Evolutionary conservation across 768 basidiomycete genomes (phyloP).

Genomic region (Guyanaporus albipodus): DNA sequence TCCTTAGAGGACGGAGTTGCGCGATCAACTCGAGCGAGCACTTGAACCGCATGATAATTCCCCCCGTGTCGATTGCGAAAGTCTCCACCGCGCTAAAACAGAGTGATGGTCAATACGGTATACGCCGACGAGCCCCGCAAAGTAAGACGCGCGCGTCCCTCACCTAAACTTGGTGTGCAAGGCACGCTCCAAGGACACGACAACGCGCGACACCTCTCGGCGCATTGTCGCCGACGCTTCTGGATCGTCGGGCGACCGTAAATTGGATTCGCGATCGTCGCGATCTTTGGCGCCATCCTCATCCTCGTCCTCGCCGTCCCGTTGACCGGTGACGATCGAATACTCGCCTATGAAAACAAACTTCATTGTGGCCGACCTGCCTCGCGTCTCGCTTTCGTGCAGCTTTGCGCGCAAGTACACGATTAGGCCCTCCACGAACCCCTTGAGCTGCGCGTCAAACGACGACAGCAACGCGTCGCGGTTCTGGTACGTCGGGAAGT

Average conservation of each 20-base stretch:
- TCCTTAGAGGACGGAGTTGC: conserved; percentile 8
- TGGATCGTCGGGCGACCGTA: background rate
- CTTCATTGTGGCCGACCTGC: conserved; percentile 1
- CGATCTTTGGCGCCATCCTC: no score
- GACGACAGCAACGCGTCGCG: conserved; percentile 8
- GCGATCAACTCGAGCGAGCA: conserved; percentile 23
- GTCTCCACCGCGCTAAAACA: conserved; percentile 16
- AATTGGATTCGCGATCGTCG: background rate
- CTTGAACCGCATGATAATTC: conserved; percentile 22
- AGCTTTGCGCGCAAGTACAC: conserved; percentile 21
- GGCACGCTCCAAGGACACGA: conserved; percentile 11
- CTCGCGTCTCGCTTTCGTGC: background rate
- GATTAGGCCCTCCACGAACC: conserved; percentile 24
- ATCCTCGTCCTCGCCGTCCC: background rate
- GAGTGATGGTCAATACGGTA: no score
- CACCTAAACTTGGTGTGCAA: conserved; percentile 20
- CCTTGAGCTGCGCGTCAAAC: conserved; percentile 14
- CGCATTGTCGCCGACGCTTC: conserved; percentile 11
- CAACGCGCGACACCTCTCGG: conserved; percentile 15
- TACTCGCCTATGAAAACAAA: conserved; percentile 29
- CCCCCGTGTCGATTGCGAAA: conserved; percentile 20
- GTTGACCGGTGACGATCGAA: conserved; percentile 17
- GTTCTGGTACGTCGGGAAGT: conserved; percentile 22
- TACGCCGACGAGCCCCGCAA: background rate
- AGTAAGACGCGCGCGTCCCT: background rate